Evolutionary conservation across 176 grass and related monocot species (phyloP).

Genomic region (Thalia dealbata): DNA sequence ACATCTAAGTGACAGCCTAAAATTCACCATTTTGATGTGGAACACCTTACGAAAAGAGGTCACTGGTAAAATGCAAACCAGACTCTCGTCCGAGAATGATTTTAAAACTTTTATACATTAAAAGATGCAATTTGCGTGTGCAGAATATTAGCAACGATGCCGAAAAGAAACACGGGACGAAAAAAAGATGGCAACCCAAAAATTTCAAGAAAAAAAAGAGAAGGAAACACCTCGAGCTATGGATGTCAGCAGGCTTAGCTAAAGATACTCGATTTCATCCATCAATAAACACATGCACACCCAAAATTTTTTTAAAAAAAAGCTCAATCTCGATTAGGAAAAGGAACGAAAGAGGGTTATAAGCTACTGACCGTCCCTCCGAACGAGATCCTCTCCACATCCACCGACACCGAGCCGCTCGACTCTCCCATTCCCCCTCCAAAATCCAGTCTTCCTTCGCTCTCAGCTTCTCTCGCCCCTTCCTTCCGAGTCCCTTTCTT

Average conservation of each 20-base stretch:
- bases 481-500: background rate
- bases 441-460: background rate
- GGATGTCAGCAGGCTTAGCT: too few species aligned
- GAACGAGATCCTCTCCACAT: slow-evolving; percentile 63
- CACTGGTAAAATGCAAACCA: background rate
- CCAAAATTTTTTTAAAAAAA: background rate
- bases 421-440: slow-evolving; percentile 16
- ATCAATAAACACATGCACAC: background rate
- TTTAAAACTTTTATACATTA: background rate
- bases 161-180: background rate
- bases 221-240: too few species aligned
- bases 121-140: too few species aligned
- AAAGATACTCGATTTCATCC: background rate
- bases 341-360: background rate
- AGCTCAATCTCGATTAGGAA: background rate
- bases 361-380: slow-evolving; percentile 54
- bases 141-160: too few species aligned
- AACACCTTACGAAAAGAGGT: too few species aligned
- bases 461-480: background rate
- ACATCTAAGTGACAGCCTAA: background rate
- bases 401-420: slow-evolving; percentile 11
- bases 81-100: background rate
- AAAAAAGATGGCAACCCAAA: too few species aligned
- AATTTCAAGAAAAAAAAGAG: too few species aligned
- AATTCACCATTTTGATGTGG: too few species aligned